These are phyloP conservation scores for Colletotrichum filicis DNA, from an alignment of 2,329 filamentous ascomycete species.

Conservation along the genomic window DNA sequence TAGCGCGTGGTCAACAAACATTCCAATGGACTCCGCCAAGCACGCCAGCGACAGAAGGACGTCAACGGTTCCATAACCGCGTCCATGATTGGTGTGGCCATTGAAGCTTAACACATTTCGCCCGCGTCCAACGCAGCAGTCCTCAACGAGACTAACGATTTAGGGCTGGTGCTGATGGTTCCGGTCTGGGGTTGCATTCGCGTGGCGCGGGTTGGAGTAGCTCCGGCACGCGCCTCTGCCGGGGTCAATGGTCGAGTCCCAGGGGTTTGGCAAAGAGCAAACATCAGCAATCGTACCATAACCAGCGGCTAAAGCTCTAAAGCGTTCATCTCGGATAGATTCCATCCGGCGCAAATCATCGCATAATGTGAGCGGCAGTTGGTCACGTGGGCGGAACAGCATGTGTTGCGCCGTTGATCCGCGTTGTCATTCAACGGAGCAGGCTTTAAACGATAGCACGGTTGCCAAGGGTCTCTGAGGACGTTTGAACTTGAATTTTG, in stretches of 20 bases:
- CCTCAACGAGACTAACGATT: not conserved
- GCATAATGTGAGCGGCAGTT: not conserved
- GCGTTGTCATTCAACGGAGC: not conserved
- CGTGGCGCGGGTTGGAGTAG: not conserved
- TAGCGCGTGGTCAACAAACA: not conserved
- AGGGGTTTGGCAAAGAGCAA: not conserved
- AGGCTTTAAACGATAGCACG: not conserved
- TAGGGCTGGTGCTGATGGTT: conserved; percentile 4
- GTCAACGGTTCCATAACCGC: not conserved
- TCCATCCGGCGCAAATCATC: not conserved
- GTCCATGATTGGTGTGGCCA: not conserved
- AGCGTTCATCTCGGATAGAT: not conserved
- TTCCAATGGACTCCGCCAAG: not conserved
- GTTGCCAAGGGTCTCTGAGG: too few species aligned
- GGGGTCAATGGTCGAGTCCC: not conserved
- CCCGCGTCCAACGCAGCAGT: not conserved
- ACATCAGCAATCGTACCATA: not conserved
- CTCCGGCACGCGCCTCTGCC: not conserved
- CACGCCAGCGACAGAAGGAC: not conserved
- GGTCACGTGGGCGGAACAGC: not conserved
- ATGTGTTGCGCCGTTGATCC: not conserved
- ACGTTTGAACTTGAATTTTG: too few species aligned
- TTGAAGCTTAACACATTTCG: too few species aligned
- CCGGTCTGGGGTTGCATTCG: not conserved
- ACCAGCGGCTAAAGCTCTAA: too few species aligned